A percentile compares a stretch with the other conserved stretches of the same genome.
phyloP scores from a whole-genome alignment of 345 rosid species.

The Rhodamnia argentea region DNA sequence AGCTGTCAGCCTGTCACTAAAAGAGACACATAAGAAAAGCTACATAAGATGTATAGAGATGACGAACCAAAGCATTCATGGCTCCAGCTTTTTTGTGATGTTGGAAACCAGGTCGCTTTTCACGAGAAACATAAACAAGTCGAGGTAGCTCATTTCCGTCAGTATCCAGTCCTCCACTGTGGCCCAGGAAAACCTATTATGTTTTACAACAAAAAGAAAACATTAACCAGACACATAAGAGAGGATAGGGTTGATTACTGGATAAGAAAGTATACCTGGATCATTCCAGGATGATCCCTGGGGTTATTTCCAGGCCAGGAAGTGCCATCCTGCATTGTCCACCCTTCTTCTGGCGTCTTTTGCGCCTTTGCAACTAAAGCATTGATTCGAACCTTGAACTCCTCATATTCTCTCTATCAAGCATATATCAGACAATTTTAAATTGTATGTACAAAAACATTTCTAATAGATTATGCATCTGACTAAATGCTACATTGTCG shows the following conservation, averaged over 20 bases:
- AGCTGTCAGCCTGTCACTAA: not conserved
- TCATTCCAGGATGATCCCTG: conserved; percentile 99
- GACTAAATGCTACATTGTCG: not conserved
- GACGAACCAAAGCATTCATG: conserved; percentile 96
- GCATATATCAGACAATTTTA: not conserved
- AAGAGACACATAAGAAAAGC: not conserved
- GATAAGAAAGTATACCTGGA: conserved; percentile 41
- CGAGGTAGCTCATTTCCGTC: conserved; percentile 99
- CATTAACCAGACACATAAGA: not conserved
- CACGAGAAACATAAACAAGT: conserved; percentile 99
- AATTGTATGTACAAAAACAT: not conserved
- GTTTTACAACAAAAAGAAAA: not conserved
- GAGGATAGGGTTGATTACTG: not conserved
- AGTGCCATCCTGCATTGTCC: conserved; percentile 99
- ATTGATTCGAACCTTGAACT: conserved; percentile 97
- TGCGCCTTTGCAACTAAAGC: conserved; percentile 99
- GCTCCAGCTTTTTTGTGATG: conserved; percentile 99
- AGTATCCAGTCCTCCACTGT: conserved; percentile 94
- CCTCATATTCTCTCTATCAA: conserved; percentile 95
- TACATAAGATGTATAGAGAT: not conserved
- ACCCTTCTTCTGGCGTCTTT: conserved; percentile 99
- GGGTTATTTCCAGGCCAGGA: conserved; percentile 99
- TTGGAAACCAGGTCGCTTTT: conserved; percentile 99
- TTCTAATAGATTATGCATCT: not conserved
- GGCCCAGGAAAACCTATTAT: conserved; percentile 89